These are phyloP conservation scores for Prunus mongolica DNA, from an alignment of 306 rosid genomes.

Conservation along the genomic window DNA sequence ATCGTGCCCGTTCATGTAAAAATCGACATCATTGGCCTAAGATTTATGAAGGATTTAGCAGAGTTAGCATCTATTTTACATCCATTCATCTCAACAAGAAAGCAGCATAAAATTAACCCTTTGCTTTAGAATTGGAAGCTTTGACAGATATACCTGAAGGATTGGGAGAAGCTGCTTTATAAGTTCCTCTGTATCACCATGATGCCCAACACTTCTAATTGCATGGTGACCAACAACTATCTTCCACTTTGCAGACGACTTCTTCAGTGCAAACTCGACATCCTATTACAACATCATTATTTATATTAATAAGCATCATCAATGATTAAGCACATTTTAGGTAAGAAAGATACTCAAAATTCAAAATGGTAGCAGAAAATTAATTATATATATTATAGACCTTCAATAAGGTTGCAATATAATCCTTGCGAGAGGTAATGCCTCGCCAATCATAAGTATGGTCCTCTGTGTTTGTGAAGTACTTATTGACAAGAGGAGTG, in stretches of 20 bases:
- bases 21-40: slow-evolving; percentile 67
- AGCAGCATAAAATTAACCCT: no score
- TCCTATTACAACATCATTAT: slow-evolving; percentile 21
- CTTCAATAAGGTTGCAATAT: slow-evolving; percentile 53
- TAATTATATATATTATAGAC: slow-evolving; percentile 17
- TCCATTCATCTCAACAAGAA: no score
- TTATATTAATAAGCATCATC: not conserved
- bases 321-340: not conserved
- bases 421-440: slow-evolving; percentile 41
- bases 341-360: not conserved
- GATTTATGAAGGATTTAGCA: not conserved
- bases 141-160: slow-evolving; percentile 42
- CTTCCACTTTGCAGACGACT: slow-evolving; percentile 76
- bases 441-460: slow-evolving; percentile 66
- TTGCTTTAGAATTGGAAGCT: not conserved
- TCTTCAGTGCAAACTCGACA: slow-evolving; percentile 27
- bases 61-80: not conserved
- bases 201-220: slow-evolving; percentile 60
- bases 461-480: slow-evolving; percentile 37
- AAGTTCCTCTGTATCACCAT: slow-evolving; percentile 71
- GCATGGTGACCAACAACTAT: slow-evolving; percentile 88
- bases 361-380: not conserved
- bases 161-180: slow-evolving; percentile 63
- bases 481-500: slow-evolving; percentile 53
- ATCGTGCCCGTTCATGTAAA: slow-evolving; percentile 89